Percentiles rank a stretch among this genome's conserved stretches.
These are phyloP conservation scores for Wakefieldia striispora DNA, from an alignment of 768 basidiomycete species.

Conservation along the genomic window DNA sequence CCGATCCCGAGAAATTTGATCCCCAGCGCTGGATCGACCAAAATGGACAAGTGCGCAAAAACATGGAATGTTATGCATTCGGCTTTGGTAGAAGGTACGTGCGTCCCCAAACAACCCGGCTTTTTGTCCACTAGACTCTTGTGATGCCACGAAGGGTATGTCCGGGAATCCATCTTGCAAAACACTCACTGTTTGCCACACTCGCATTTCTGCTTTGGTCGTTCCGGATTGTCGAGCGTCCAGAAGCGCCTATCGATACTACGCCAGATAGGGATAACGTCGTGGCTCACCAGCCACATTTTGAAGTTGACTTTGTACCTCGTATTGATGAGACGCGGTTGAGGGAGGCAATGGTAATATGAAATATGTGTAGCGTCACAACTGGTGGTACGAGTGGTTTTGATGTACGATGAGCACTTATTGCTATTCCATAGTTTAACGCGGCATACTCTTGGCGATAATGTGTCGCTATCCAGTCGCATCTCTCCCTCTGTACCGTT, in stretches of 20 bases:
- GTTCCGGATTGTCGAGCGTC: slow-evolving; percentile 50
- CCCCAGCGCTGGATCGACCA: slow-evolving; percentile 53
- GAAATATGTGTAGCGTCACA: too few species aligned
- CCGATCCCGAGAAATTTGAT: slow-evolving; percentile 55
- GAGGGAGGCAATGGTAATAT: slow-evolving; percentile 13
- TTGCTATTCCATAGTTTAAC: too few species aligned
- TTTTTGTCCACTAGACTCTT: too few species aligned
- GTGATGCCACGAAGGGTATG: slow-evolving; percentile 43
- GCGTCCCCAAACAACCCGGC: not conserved
- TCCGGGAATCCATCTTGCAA: slow-evolving; percentile 57
- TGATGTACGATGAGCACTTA: too few species aligned
- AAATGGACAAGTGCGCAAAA: slow-evolving; percentile 44
- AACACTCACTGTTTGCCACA: slow-evolving; percentile 54
- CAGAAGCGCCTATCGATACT: slow-evolving; percentile 51
- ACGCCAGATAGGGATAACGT: slow-evolving; percentile 50
- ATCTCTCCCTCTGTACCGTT: too few species aligned
- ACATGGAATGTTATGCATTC: slow-evolving; percentile 47
- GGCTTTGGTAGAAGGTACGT: slow-evolving; percentile 48
- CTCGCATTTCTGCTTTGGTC: slow-evolving; percentile 62
- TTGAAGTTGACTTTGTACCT: slow-evolving; percentile 54
- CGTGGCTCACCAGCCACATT: slow-evolving; percentile 55
- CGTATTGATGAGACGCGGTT: slow-evolving; percentile 25
- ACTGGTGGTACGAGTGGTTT: too few species aligned
- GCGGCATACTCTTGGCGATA: too few species aligned
- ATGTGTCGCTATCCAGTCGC: too few species aligned